Percentiles rank a stretch among this genome's conserved stretches.
These are phyloP conservation scores for Ustilago hordei DNA, from an alignment of 1,284 basidiomycete genomes.

Conservation along the genomic window DNA sequence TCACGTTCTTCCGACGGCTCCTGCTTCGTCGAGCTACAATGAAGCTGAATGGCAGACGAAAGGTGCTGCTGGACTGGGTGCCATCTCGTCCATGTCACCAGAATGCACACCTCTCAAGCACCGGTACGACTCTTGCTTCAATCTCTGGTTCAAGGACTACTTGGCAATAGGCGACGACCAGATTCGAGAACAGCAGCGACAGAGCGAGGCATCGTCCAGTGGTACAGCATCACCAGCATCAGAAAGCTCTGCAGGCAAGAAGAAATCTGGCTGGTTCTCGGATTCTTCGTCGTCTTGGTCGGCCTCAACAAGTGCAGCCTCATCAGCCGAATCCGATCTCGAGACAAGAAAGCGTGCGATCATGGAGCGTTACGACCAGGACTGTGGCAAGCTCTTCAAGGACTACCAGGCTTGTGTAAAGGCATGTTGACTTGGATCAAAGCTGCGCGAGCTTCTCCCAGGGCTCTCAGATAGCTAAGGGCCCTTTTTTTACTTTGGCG, in stretches of 20 bases:
- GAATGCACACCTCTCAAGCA: slow-evolving; percentile 90
- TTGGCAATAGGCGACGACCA: slow-evolving; percentile 71
- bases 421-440: slow-evolving; percentile 70
- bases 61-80: slow-evolving; percentile 45
- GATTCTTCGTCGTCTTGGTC: slow-evolving; percentile 25
- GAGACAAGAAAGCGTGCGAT: slow-evolving; percentile 35
- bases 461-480: too few species aligned
- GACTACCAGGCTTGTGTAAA: slow-evolving; percentile 84
- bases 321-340: slow-evolving; percentile 27
- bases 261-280: slow-evolving; percentile 41
- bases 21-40: slow-evolving; percentile 1
- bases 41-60: slow-evolving; percentile 27
- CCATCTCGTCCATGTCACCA: slow-evolving; percentile 74
- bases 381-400: slow-evolving; percentile 83
- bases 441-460: too few species aligned
- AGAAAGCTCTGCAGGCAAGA: slow-evolving; percentile 3
- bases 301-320: slow-evolving; percentile 15
- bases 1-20: not conserved
- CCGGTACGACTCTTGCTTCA: slow-evolving; percentile 92
- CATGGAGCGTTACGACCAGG: slow-evolving; percentile 76
- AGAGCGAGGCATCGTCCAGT: slow-evolving; percentile 70
- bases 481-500: too few species aligned
- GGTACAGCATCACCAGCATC: slow-evolving; percentile 11
- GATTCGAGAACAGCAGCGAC: slow-evolving; percentile 63
- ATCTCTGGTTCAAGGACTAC: slow-evolving; percentile 95